Conservation (phyloP, 208 protist genomes). For the Trypanosoma mega region DNA sequence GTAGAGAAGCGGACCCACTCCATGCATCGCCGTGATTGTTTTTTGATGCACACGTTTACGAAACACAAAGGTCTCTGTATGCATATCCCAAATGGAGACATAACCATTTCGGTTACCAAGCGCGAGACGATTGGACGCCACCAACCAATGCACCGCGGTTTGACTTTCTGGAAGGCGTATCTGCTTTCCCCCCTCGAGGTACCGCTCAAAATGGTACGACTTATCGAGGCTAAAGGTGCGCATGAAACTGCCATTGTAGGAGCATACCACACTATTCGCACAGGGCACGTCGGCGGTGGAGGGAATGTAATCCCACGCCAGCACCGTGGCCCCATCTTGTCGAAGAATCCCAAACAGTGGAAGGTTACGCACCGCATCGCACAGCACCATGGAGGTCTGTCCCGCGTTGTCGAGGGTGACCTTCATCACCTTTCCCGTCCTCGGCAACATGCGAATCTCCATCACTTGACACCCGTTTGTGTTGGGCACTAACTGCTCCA, state of each 20-base stretch:
- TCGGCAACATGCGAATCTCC: constrained; percentile 28
- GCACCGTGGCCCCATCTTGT: constrained; percentile 14
- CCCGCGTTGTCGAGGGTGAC: constrained; percentile 30
- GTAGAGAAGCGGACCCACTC: constrained; percentile 26
- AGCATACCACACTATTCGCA: constrained; percentile 37
- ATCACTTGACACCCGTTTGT: constrained; percentile 15
- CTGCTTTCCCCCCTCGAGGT: constrained; percentile 23
- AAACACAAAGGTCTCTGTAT: too few species aligned
- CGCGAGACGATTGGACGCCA: constrained; percentile 32
- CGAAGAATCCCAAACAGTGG: constrained; percentile 27
- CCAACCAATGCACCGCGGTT: constrained; percentile 37
- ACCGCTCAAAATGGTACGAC: constrained; percentile 25
- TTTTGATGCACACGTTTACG: too few species aligned
- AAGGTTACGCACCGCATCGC: constrained; percentile 21
- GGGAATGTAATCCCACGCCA: constrained; percentile 49
- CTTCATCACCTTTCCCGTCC: constrained; percentile 28
- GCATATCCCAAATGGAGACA: constrained; percentile 44
- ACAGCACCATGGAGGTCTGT: constrained; percentile 21
- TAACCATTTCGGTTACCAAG: constrained; percentile 48
- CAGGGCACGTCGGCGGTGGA: constrained; percentile 12
- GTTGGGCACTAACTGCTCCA: constrained; percentile 27
- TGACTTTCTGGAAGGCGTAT: constrained; percentile 41
- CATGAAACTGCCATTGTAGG: constrained; percentile 44
- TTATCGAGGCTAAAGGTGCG: constrained; percentile 37
- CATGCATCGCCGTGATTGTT: constrained; percentile 31